Conservation (phyloP, 2,329 filamentous ascomycete genomes). For the Diaporthe sp. region DNA sequence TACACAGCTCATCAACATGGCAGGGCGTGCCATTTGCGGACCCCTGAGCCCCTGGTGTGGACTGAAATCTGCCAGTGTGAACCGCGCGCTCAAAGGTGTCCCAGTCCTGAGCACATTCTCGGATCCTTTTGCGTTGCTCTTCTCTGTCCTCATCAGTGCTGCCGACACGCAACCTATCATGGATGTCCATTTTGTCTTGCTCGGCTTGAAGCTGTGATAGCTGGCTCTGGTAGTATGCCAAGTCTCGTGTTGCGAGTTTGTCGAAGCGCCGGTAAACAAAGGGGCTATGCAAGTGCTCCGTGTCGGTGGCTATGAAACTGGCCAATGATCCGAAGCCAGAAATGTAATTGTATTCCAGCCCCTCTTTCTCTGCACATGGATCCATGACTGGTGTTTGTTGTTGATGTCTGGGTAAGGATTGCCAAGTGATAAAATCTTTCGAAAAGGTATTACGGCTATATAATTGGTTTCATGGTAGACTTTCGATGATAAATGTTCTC, state of each 20-base stretch:
- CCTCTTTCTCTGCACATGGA: not conserved
- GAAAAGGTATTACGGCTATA: no score
- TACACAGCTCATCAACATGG: not conserved
- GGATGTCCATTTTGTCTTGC: not conserved
- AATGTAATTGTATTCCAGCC: not conserved
- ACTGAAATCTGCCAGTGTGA: not conserved
- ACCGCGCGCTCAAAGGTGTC: not conserved
- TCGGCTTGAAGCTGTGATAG: not conserved
- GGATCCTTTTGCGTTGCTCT: not conserved
- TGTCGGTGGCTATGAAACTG: not conserved
- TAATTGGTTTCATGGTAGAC: no score
- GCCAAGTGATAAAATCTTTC: no score
- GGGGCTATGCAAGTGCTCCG: not conserved
- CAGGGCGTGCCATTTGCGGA: not conserved
- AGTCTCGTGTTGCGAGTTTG: not conserved
- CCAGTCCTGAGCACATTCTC: not conserved
- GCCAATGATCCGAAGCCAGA: conserved; percentile 1
- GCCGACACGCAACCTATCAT: not conserved
- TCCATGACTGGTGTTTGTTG: not conserved
- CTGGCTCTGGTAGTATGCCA: not conserved
- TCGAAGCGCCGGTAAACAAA: not conserved
- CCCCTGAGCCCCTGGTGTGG: not conserved
- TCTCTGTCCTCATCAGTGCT: not conserved
- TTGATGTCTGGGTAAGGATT: not conserved
- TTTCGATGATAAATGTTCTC: no score